Percentiles rank a stretch among this genome's conserved stretches.
Evolutionary conservation across 164 flowering plant species (phyloP).

Genomic region (Protea cynaroides): DNA sequence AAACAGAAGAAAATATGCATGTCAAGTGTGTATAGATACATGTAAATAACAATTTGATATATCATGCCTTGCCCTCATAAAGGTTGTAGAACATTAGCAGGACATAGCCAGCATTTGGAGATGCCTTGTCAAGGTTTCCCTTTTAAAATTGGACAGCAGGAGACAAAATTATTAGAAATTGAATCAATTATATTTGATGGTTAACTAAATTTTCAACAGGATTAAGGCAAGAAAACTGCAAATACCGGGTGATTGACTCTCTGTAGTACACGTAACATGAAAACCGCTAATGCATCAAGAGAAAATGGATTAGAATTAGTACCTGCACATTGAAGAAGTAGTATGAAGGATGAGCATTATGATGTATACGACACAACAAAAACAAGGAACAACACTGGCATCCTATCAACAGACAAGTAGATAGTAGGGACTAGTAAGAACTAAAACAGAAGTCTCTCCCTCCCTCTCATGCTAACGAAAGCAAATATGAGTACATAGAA

Average conservation of each 20-base stretch:
- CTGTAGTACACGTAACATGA: conserved; percentile 85
- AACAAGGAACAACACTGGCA: not conserved
- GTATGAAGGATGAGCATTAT: not conserved
- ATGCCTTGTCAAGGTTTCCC: conserved; percentile 92
- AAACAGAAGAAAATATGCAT: not conserved
- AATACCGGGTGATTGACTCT: conserved; percentile 92
- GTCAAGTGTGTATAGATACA: not conserved
- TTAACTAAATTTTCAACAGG: not conserved
- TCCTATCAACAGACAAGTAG: not conserved
- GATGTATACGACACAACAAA: not conserved
- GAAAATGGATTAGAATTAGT: conserved; percentile 90
- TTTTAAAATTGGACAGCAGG: conserved; percentile 25
- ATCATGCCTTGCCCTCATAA: conserved; percentile 81
- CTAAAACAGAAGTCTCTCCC: not conserved
- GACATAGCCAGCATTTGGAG: conserved; percentile 94
- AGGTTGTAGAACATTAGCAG: conserved; percentile 94
- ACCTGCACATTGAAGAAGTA: conserved; percentile 39
- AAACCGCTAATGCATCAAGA: conserved; percentile 87
- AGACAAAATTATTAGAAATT: conserved; percentile 3
- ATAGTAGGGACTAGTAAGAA: not conserved
- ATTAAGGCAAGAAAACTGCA: not conserved
- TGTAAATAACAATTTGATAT: conserved; percentile 1
- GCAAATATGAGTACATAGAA: not conserved
- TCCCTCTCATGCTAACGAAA: no score
- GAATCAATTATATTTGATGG: not conserved